Percentiles rank a stretch among this genome's conserved stretches.
phyloP scores from a whole-genome alignment of 1,284 basidiomycete species.

The Rhodotorula sp. region DNA sequence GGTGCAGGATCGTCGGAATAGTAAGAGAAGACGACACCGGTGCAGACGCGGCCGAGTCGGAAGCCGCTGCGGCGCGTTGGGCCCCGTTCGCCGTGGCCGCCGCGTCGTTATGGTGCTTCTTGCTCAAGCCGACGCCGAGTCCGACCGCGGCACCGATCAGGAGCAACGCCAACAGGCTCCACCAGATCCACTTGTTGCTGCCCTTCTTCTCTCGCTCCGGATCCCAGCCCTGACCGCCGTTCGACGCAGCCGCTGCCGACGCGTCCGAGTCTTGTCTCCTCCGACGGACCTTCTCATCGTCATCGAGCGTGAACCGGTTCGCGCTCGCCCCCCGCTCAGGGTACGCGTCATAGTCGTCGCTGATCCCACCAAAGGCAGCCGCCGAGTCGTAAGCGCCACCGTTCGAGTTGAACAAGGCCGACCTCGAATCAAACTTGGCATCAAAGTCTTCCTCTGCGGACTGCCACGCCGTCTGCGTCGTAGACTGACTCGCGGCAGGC shows the following conservation, averaged over 20 bases:
- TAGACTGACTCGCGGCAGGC: constrained; percentile 12
- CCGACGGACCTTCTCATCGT: constrained; percentile 13
- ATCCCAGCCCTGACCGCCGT: constrained; percentile 9
- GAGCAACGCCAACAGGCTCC: constrained; percentile 10
- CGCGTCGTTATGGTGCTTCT: constrained; percentile 1
- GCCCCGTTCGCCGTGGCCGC: not conserved
- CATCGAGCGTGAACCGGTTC: constrained; percentile 35
- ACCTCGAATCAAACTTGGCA: constrained; percentile 1
- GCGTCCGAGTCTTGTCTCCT: not conserved
- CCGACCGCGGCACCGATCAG: constrained; percentile 29
- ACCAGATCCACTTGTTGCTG: constrained; percentile 16
- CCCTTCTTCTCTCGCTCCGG: constrained; percentile 9
- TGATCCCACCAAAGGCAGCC: not conserved
- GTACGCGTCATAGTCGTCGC: not conserved
- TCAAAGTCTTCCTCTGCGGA: constrained; percentile 13
- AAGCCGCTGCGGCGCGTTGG: not conserved
- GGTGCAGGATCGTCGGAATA: not conserved
- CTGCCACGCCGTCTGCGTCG: constrained; percentile 10
- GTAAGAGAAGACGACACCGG: not conserved
- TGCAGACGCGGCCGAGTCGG: not conserved
- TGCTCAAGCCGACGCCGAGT: constrained; percentile 22
- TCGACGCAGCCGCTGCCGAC: not conserved
- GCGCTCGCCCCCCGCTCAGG: constrained; percentile 4
- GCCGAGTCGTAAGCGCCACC: constrained; percentile 11
- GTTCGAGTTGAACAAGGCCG: not conserved